Percentiles rank a stretch among this genome's conserved stretches.
Conservation (phyloP, 371 early-diverging fungal species). For the Blakeslea trispora region DNA sequence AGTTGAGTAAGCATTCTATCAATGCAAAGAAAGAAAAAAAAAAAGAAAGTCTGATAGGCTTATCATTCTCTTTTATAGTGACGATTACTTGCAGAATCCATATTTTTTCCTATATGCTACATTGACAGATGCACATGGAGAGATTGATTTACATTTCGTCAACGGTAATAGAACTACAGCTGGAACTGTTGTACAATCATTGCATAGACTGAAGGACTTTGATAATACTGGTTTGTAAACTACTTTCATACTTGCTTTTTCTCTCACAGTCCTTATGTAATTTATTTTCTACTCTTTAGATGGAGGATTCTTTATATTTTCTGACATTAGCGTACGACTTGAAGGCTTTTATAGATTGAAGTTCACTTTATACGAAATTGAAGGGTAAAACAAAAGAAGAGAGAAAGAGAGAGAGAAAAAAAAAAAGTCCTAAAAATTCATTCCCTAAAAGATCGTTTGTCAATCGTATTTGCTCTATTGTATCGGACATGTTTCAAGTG, state of each 20-base stretch:
- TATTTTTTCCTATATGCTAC: constrained; percentile 49
- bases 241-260: constrained; percentile 3
- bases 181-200: constrained; percentile 51
- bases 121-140: constrained; percentile 31
- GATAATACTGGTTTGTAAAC: constrained; percentile 35
- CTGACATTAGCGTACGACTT: constrained; percentile 88
- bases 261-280: background rate
- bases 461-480: constrained; percentile 28
- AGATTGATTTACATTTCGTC: constrained; percentile 33
- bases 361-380: constrained; percentile 87
- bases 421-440: background rate
- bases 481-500: constrained; percentile 48
- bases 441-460: constrained; percentile 22
- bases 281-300: constrained; percentile 42
- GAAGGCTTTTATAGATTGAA: constrained; percentile 89
- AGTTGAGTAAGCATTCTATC: constrained; percentile 12
- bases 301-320: constrained; percentile 93
- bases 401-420: background rate
- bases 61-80: constrained; percentile 10
- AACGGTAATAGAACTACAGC: constrained; percentile 50
- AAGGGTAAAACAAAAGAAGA: constrained; percentile 50
- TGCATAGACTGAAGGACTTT: constrained; percentile 49
- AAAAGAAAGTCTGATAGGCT: too few relatives aligned
- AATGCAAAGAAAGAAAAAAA: too few relatives aligned
- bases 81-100: constrained; percentile 31